Evolutionary conservation across 164 flowering plant genomes (phyloP).

Genomic region (Annona squamosa): DNA sequence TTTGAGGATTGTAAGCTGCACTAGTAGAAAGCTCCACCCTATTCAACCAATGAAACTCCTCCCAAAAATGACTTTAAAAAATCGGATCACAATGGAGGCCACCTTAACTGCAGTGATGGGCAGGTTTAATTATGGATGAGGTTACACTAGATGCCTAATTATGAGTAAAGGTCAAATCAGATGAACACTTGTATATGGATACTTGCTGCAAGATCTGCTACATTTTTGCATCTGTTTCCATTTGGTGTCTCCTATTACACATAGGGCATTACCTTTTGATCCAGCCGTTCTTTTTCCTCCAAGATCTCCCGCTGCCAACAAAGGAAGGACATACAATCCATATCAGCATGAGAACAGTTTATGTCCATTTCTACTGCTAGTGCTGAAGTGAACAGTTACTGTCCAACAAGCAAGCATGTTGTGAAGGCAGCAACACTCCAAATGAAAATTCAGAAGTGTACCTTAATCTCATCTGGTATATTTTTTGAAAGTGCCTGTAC

Average conservation of each 20-base stretch:
- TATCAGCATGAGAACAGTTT: slow-evolving; percentile 3
- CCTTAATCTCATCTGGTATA: slow-evolving; percentile 73
- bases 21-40: too few species aligned
- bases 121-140: neutral
- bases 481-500: slow-evolving; percentile 75
- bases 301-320: slow-evolving; percentile 69
- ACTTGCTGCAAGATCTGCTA: neutral
- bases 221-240: neutral
- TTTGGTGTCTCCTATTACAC: neutral
- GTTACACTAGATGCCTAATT: neutral
- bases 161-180: neutral
- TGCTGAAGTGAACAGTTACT: neutral
- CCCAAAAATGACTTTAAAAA: too few species aligned
- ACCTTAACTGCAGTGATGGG: neutral
- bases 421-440: neutral
- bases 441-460: slow-evolving; percentile 14
- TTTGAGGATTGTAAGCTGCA: too few species aligned
- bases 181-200: neutral
- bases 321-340: slow-evolving; percentile 5
- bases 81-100: neutral
- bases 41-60: too few species aligned
- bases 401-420: neutral
- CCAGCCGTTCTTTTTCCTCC: slow-evolving; percentile 47
- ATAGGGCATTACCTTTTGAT: slow-evolving; percentile 47
- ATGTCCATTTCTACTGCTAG: neutral